Evolutionary conservation across 345 rosid genomes (phyloP), one percentile per base, ranked within the genome.

Genomic region (Arabidopsis arenosa): DNA sequence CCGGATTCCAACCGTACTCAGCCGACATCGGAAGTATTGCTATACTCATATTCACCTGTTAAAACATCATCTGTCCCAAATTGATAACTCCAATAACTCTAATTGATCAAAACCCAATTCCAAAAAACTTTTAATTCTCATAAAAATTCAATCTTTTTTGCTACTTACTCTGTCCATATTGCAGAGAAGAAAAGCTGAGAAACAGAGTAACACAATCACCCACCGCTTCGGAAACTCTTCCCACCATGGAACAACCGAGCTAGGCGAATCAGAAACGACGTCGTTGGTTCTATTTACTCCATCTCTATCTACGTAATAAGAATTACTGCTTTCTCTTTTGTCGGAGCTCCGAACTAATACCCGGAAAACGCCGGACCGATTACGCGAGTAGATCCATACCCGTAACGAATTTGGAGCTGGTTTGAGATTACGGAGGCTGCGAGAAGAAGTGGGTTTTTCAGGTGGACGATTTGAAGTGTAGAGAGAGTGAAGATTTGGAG

Each of bases 21-120:
- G 95, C 92, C n/a, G 96, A 89, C 96, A 91, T 91, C n/a, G 98
- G 98, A 79, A 94, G 98, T 85, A 94, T 91, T 0, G 95, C 98
- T 56, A 94, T 91, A 77, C 96, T 94, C 97, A 94, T 94, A 45
- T 94, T 94, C 72, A 94, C 97, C 98, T 92, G 89, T 77, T 49
- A 75, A 84, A 76, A 43, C 30, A 74, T 60, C 73, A 73, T 73
- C 63, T 67, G 44, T 28, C 66, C 68, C 17, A 57, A 61, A 73
- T 73, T 67, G 60, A 53, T 54, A 63, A 74, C 75, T 64, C 75
- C 64, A 15, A 28, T 66, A 18, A 18, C 10, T 37, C 54, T 30
- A 73, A 23, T 13, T 66, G 15, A 65, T 54, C 71, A 13, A 43
- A 63, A 10, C 23, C 6, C 14, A 7, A 21, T 33, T 47, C 47